These are phyloP conservation scores for Picochlorum sp. DNA, from an alignment of 139 green algal species.

Conservation along the genomic window DNA sequence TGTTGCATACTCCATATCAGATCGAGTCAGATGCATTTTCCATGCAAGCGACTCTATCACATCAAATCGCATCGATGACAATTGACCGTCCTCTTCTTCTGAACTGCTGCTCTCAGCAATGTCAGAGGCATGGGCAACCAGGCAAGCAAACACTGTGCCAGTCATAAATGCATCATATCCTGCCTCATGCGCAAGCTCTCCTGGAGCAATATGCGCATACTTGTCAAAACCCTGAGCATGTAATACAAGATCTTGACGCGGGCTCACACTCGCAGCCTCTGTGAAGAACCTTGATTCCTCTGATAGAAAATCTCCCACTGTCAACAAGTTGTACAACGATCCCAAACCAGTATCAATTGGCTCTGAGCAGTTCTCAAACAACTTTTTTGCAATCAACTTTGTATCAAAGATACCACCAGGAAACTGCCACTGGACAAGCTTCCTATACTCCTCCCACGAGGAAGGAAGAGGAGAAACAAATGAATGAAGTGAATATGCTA, in stretches of 20 bases:
- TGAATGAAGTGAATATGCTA: slow-evolving; percentile 46
- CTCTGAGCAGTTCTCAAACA: slow-evolving; percentile 21
- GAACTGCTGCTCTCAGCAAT: not conserved
- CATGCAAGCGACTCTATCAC: slow-evolving; percentile 7
- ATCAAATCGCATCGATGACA: not conserved
- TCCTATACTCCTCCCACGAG: slow-evolving; percentile 51
- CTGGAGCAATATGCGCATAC: slow-evolving; percentile 11
- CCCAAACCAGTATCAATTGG: not conserved
- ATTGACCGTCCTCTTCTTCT: not conserved
- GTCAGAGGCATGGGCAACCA: slow-evolving; percentile 1
- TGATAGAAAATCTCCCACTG: not conserved
- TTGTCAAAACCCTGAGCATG: slow-evolving; percentile 28
- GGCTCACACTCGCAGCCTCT: not conserved
- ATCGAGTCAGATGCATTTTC: slow-evolving; percentile 25
- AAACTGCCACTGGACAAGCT: slow-evolving; percentile 40
- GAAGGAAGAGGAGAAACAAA: slow-evolving; percentile 44
- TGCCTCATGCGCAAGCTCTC: slow-evolving; percentile 53
- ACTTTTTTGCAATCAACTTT: slow-evolving; percentile 44
- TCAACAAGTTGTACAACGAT: not conserved
- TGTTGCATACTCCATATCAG: slow-evolving; percentile 18
- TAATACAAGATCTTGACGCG: slow-evolving; percentile 6
- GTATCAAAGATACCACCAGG: slow-evolving; percentile 64
- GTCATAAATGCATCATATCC: slow-evolving; percentile 78
- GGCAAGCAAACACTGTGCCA: slow-evolving; percentile 29
- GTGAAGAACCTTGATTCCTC: not conserved